These are phyloP conservation scores for Ceratobasidium sp. DNA, from an alignment of 1,284 basidiomycete genomes.

Conservation along the genomic window DNA sequence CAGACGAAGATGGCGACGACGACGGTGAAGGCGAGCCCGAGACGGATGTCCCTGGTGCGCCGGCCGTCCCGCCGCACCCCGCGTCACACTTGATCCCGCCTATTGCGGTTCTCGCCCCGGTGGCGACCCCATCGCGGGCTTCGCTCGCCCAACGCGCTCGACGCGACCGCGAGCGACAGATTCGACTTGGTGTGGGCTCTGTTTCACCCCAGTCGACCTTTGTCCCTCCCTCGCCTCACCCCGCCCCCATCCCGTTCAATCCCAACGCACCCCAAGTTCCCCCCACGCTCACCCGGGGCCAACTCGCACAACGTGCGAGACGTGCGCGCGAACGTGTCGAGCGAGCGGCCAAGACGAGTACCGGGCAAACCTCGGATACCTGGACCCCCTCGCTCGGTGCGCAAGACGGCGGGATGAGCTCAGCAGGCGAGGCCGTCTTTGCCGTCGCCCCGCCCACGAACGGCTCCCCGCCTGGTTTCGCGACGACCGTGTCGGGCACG, in stretches of 20 bases:
- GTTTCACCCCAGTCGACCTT: background rate
- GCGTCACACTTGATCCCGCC: constrained; percentile 32
- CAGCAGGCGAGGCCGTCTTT: constrained; percentile 30
- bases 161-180: constrained; percentile 18
- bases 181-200: background rate
- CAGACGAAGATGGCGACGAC: constrained; percentile 29
- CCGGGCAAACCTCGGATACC: background rate
- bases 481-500: background rate
- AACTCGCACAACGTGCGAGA: constrained; percentile 28
- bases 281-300: constrained; percentile 28
- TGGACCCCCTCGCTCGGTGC: constrained; percentile 9
- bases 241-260: constrained; percentile 10
- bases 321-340: constrained; percentile 33
- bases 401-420: constrained; percentile 13
- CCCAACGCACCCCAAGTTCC: constrained; percentile 8
- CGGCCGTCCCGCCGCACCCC: constrained; percentile 24
- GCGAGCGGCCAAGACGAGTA: constrained; percentile 17
- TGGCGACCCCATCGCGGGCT: constrained; percentile 20
- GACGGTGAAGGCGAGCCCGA: constrained; percentile 35
- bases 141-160: constrained; percentile 35
- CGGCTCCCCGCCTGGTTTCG: constrained; percentile 1
- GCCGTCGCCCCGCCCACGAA: constrained; percentile 28
- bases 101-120: constrained; percentile 30
- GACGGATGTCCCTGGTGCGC: constrained; percentile 2
- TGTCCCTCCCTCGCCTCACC: background rate